These are phyloP conservation scores for Anthracocystis setariae DNA, from an alignment of 1,284 basidiomycete species.

Conservation along the genomic window DNA sequence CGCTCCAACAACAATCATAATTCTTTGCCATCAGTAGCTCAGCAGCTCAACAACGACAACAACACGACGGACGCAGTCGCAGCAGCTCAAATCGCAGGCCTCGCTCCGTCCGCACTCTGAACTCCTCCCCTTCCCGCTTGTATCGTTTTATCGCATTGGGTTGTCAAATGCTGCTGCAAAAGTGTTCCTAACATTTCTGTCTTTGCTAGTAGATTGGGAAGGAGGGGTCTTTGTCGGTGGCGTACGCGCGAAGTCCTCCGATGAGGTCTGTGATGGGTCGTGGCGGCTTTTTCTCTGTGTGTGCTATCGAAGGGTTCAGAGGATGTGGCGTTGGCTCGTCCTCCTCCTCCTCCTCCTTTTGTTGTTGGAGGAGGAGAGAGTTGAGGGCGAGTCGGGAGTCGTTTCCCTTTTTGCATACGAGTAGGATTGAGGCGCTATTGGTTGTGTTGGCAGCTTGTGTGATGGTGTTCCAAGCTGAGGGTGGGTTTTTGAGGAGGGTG, in stretches of 20 bases:
- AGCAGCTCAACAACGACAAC: conserved; percentile 1
- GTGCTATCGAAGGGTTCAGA: background rate
- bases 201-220: conserved; percentile 56
- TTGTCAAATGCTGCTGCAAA: no score
- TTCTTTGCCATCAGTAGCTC: background rate
- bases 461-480: conserved; percentile 67
- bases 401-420: conserved; percentile 66
- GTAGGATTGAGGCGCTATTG: conserved; percentile 6
- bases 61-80: conserved; percentile 2
- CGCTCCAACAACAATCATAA: conserved; percentile 5
- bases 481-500: conserved; percentile 74
- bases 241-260: conserved; percentile 54
- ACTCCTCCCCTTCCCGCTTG: background rate
- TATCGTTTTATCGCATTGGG: background rate
- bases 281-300: background rate
- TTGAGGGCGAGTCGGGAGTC: conserved; percentile 34
- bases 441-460: background rate
- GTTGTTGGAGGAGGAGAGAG: conserved; percentile 70
- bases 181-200: no score
- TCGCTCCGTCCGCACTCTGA: conserved; percentile 31
- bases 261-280: conserved; percentile 42
- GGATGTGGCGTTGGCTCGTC: conserved; percentile 11
- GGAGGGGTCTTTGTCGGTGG: conserved; percentile 30
- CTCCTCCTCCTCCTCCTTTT: conserved; percentile 75
- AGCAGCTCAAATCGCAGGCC: conserved; percentile 27